Base-by-base conservation (phyloP, 148 eudicot genomes). In the Oxyria digyna region DNA sequence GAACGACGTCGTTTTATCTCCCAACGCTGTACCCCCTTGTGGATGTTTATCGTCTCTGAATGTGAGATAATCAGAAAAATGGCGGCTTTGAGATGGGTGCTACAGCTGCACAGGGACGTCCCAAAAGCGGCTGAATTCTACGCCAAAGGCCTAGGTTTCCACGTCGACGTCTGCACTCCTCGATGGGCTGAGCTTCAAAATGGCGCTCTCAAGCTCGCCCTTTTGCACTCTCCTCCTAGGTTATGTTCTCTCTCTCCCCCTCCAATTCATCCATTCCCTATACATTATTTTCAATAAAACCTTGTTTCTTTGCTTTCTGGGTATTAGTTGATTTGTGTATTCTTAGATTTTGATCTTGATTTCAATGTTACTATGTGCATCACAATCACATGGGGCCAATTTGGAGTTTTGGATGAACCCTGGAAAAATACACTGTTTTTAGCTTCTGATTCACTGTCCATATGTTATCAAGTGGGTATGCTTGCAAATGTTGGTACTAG, bases 171-270 rank as follows among this genome's bases (percentile, higher is more conserved):
- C 18, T 93, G 98, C 73, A 93, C 95, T 42, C 96, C 81, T 72
- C 91, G 98, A 32, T 93, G 91, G 91, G 98, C 98, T 20, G 96
- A 93, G 72, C 98, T 93, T 45, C 83, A 83, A 31, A 81, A 87
- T 29, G 89, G 89, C 46, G 79, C 94, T 46, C 86, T 93, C 85
- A 89, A 85, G 73, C 94, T 93, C 49, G 89, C 87, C 62, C 95
- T 93, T 73, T 45, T 93, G 42, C 91, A 93, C 67, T 63, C 67
- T 55, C 87, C 95, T 67, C 79, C 89, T 49, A 82, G 83, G 89
- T 80, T 4, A 11, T 46, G n/a, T 43, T 62, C 42, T 71, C 68
- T 64, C 63, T 62, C 31, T 45, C 64, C 52, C 55, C 6, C 52
- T 40, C 6, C 21, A 18, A 66, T 46, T 46, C 52, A 6, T 46